phyloP scores from a whole-genome alignment of 73 alveolate genomes.

The Paramecium sexaurelia region DNA sequence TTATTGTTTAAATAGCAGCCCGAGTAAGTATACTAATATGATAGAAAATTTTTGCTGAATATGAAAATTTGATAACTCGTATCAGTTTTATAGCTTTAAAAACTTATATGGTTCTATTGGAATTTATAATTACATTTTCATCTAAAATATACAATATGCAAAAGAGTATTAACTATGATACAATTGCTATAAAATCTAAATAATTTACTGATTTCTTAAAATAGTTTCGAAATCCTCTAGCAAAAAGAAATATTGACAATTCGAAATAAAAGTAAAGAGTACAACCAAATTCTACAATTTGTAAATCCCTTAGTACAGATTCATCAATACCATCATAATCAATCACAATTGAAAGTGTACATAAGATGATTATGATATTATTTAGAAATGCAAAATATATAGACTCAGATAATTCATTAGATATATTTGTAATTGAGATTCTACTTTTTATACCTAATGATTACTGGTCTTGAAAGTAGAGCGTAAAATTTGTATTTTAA shows the following conservation, averaged over 20 bases:
- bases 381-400: neutral
- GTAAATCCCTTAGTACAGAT: neutral
- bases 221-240: neutral
- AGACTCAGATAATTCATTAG: neutral
- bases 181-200: neutral
- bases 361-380: neutral
- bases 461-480: neutral
- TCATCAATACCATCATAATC: neutral
- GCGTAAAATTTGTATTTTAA: neutral
- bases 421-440: neutral
- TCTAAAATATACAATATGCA: neutral
- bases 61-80: neutral
- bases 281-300: neutral
- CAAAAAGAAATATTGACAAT: neutral
- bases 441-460: neutral
- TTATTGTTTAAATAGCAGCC: neutral
- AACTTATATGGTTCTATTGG: neutral
- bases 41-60: conserved; percentile 14
- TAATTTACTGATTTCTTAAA: neutral
- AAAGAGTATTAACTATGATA: neutral
- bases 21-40: neutral
- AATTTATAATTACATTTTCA: neutral
- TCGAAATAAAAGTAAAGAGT: conserved; percentile 16
- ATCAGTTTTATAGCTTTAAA: neutral
- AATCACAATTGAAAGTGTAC: neutral